Base-by-base conservation (phyloP, 805 yeast species). In the Schwanniomyces pseudopolymorphus region DNA sequence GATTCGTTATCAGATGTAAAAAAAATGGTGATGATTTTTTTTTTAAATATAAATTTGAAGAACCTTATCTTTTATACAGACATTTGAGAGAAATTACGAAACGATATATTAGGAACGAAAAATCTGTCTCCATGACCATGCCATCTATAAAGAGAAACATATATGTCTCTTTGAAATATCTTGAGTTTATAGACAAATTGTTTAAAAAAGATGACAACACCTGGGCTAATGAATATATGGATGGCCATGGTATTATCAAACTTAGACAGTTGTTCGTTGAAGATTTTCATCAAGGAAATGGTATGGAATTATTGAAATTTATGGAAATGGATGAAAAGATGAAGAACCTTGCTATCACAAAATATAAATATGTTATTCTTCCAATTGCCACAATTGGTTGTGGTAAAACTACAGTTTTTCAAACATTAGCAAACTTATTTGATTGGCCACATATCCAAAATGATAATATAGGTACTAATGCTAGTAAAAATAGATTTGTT, bases 381-480 rank as follows among this genome's bases (percentile, higher is more conserved):
- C 92, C 98, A 0, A 81, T 91, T 3, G 90, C 97, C 0, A 89
- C 96, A 0, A 79, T 92, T 43, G 98, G 98, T 0, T 89, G 97
- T 64, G 99, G 99, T 6, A 94, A 94, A 60, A 90, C 97, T 0
- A 89, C 97, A 0, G 79, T 87, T 0, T 80, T 87, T 5, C 60
- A 80, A 28, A 83, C 91, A 0, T 68, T 94, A 35, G 50, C 57
- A 0, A 58, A 72, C 8, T 62, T 91, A 8, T 83, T 72, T 45
- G 46, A 48, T 2, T 85, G 96, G 85, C 84, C 79, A 0, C 87
- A 84, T 55, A 72, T 87, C 9, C 96, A 89, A 61, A 94, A 89
- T 66, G 98, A 92, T 65, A 80, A 87, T 53, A 71, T 87, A 17
- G 20, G 71, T 5, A 72, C 72, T 17, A 69, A 72, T 5, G 73